A percentile compares a stretch with the other conserved stretches of the same genome.
Evolutionary conservation across 2,329 filamentous ascomycete genomes (phyloP).

Genomic region (Cytospora mali): DNA sequence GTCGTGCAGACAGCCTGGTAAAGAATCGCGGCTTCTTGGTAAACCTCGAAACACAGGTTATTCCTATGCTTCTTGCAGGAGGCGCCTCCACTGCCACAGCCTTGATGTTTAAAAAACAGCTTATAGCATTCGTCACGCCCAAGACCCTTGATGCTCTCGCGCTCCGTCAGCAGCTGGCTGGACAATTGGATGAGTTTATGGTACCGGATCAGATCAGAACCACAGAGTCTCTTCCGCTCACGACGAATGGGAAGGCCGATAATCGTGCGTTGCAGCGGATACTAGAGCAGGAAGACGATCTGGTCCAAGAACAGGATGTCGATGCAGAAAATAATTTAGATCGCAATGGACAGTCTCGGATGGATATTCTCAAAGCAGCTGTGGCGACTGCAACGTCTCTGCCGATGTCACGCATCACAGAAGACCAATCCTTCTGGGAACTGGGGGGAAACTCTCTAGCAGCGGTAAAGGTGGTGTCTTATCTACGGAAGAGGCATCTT

Average conservation of each 20-base stretch:
- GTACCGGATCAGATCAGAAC: background rate
- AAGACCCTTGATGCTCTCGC: background rate
- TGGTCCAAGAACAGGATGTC: background rate
- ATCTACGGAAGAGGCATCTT: background rate
- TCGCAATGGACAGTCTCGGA: background rate
- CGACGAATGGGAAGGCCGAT: background rate
- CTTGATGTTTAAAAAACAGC: background rate
- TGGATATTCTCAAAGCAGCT: background rate
- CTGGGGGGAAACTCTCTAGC: background rate
- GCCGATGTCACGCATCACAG: background rate
- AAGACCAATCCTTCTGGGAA: background rate
- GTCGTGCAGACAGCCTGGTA: background rate
- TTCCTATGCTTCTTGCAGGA: background rate
- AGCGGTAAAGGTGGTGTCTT: background rate
- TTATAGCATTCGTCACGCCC: background rate
- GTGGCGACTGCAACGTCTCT: background rate
- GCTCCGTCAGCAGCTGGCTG: background rate
- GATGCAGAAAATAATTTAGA: background rate
- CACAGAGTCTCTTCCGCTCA: background rate
- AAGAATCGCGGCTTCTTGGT: background rate
- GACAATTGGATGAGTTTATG: background rate
- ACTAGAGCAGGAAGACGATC: background rate
- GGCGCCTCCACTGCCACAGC: background rate
- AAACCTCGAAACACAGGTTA: background rate
- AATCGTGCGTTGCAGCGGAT: background rate